Percentiles rank a stretch among this genome's conserved stretches.
Conservation (phyloP, 129 eudicot species). For the Artemisia tridentata region DNA sequence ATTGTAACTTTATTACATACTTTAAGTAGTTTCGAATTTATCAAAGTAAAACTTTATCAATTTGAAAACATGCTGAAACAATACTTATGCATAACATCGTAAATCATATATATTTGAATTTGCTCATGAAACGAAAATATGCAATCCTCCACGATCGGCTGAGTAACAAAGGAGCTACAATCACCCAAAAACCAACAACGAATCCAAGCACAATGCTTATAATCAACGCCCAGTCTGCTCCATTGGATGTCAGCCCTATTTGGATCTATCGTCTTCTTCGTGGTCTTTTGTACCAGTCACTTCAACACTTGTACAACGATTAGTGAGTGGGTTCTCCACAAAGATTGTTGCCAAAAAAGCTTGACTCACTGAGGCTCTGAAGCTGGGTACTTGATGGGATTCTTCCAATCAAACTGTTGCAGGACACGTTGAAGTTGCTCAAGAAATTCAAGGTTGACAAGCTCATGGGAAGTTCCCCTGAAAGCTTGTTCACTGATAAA, state of each 20-base stretch:
- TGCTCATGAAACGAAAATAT: not conserved
- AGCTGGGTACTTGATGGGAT: too few relatives aligned
- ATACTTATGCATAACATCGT: slow-evolving; percentile 12
- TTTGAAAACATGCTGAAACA: not conserved
- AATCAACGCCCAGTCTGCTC: slow-evolving; percentile 14
- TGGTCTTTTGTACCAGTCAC: not conserved
- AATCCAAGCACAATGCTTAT: slow-evolving; percentile 14
- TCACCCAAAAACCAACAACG: slow-evolving; percentile 9
- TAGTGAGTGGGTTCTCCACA: too few relatives aligned
- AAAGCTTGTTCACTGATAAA: not conserved
- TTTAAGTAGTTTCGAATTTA: too few relatives aligned
- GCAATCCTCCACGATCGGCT: slow-evolving; percentile 18
- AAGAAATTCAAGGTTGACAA: too few relatives aligned
- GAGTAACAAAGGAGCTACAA: slow-evolving; percentile 11
- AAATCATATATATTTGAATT: not conserved
- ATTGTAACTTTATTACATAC: too few relatives aligned
- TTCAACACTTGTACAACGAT: not conserved
- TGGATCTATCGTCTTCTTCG: not conserved
- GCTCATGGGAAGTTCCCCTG: too few relatives aligned
- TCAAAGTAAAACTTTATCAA: not conserved
- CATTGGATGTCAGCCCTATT: too few relatives aligned
- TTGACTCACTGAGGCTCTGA: too few relatives aligned
- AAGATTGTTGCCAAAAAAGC: too few relatives aligned
- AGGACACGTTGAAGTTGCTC: too few relatives aligned
- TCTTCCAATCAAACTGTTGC: too few relatives aligned